Evolutionary conservation across 1,284 basidiomycete genomes (phyloP), one percentile per base, ranked within the genome.

Genomic region (Testicularia cyperi): DNA sequence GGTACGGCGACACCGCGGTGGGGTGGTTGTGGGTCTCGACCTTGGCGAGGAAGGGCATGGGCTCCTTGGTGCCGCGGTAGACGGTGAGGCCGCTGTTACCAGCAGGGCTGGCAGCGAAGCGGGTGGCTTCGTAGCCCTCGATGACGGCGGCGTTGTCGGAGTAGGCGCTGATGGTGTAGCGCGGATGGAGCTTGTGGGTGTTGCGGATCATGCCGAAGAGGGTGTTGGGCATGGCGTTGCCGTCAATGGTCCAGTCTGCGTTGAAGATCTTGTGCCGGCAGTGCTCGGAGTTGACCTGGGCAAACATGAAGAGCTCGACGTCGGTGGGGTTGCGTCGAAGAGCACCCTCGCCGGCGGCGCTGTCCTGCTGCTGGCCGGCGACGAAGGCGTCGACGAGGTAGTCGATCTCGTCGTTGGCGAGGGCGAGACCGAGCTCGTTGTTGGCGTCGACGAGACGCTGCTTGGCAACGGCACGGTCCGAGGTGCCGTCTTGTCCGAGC

Each of bases 201-300:
- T 97, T 95, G 46, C 91, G 84, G 70, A 99, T 97, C 94, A 99
- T 98, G 67, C 88, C 85, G 79, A 99, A 99, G 21, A 98, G 84
- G 6, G 90, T 90, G 52, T 82, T 81, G 53, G 87, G 83, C 73
- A 85, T 82, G n/a, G 80, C 71, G 27, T 81, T 70, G 5, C 82
- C 86, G 71, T 95, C 88, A 63, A 96, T 85, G 18, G 86, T 88
- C 95, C 95, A 99, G 29, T 88, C 83, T 0, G 95, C 92, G 76
- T 99, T 99, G 82, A 98, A 99, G 68, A 97, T 98, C 80, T 99
- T 99, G 83, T 99, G 95, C 34, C 95, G 84, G 78, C 95, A 99
- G 78, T 98, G 95, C 79, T 99, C 95, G 29, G 92, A 97, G 80
- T 99, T 99, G 77, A 99, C 94, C 77, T 99, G 95, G 14, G 95